phyloP scores from a whole-genome alignment of 352 stramenopile species.

The Phytophthora melonis region DNA sequence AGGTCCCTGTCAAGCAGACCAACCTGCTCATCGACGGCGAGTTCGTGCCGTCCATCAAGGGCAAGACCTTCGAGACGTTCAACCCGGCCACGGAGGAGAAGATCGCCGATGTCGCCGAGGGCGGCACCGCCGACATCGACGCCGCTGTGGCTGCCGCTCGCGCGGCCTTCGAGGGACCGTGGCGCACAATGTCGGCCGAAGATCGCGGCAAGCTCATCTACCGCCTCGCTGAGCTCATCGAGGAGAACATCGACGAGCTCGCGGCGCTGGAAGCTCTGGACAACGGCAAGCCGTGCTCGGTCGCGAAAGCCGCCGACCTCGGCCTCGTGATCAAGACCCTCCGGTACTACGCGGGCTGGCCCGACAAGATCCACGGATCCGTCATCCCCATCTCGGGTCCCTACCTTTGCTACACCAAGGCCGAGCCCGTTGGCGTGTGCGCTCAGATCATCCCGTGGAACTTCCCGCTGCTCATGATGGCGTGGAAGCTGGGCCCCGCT shows the following conservation, averaged over 20 bases:
- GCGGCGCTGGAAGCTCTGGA: conserved; percentile 92
- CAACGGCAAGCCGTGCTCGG: conserved; percentile 92
- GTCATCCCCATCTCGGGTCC: conserved; percentile 62
- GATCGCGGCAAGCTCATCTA: conserved; percentile 45
- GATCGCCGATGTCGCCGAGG: conserved; percentile 75
- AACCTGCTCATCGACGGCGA: conserved; percentile 89
- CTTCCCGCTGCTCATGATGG: conserved; percentile 97
- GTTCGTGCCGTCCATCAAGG: conserved; percentile 74
- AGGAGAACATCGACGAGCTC: conserved; percentile 63
- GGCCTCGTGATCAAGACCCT: conserved; percentile 86
- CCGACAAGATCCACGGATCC: conserved; percentile 78
- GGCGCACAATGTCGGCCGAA: conserved; percentile 51
- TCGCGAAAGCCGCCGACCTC: conserved; percentile 85
- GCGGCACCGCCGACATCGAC: conserved; percentile 69
- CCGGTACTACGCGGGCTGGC: conserved; percentile 93
- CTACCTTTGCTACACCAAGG: conserved; percentile 62
- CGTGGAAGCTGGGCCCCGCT: conserved; percentile 92
- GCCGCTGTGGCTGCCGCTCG: conserved; percentile 64
- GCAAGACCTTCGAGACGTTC: conserved; percentile 78
- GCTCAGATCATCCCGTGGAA: conserved; percentile 97
- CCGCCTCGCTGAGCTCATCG: conserved; percentile 54
- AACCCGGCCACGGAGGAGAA: conserved; percentile 83
- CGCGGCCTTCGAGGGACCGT: conserved; percentile 69
- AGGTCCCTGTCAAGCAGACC: conserved; percentile 62
- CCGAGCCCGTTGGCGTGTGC: conserved; percentile 92